These are phyloP conservation scores for Mediolabrus comicus DNA, from an alignment of 108 stramenopile genomes.

Conservation along the genomic window DNA sequence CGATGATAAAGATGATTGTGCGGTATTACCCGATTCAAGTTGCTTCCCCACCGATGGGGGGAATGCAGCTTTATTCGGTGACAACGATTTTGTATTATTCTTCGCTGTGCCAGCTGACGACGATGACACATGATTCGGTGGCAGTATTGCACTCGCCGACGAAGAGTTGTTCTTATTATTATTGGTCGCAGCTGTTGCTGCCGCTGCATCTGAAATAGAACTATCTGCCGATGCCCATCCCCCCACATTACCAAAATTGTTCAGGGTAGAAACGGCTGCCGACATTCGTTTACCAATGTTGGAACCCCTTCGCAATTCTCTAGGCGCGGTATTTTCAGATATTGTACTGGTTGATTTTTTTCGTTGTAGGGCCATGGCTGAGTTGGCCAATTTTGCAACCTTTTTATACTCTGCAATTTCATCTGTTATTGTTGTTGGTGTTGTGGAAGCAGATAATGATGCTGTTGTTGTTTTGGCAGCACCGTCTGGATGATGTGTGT, in stretches of 20 bases:
- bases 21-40: background rate
- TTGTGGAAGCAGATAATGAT: too few species aligned
- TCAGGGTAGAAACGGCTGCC: conserved; percentile 61
- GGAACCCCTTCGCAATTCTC: conserved; percentile 54
- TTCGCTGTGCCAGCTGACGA: background rate
- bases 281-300: conserved; percentile 75
- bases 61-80: background rate
- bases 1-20: background rate
- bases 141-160: background rate
- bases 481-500: background rate
- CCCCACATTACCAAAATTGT: conserved; percentile 24
- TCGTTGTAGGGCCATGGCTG: background rate
- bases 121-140: background rate
- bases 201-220: background rate
- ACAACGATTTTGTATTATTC: background rate
- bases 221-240: conserved; percentile 19
- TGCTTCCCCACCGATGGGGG: background rate
- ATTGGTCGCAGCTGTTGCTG: background rate
- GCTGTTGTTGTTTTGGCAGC: background rate
- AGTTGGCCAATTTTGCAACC: conserved; percentile 3
- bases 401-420: conserved; percentile 17
- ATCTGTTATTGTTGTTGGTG: background rate
- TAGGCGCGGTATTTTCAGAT: conserved; percentile 1
- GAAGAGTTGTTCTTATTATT: background rate
- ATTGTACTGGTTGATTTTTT: conserved; percentile 1